These are phyloP conservation scores for Aspergillus bridgeri DNA, from an alignment of 495 filamentous ascomycete genomes.

Conservation along the genomic window DNA sequence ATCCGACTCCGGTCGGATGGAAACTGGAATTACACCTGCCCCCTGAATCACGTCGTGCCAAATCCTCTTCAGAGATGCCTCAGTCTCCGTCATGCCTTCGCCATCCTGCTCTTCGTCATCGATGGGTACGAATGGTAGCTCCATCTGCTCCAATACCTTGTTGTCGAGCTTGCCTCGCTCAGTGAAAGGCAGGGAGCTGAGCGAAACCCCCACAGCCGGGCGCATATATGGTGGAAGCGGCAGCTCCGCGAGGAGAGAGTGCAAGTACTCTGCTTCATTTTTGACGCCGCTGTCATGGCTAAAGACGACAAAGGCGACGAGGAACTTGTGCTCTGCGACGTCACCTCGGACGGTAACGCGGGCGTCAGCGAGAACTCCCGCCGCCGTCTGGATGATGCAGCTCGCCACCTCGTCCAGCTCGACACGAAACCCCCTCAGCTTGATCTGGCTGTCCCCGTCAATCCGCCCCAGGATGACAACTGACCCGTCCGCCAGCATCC, in stretches of 20 bases:
- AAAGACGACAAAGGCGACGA: constrained; percentile 27
- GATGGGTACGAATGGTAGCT: not conserved
- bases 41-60: not conserved
- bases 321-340: constrained; percentile 15
- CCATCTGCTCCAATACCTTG: not conserved
- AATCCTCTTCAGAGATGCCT: not conserved
- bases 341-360: constrained; percentile 26
- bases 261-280: not conserved
- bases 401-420: constrained; percentile 44
- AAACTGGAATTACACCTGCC: not conserved
- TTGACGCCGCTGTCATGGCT: not conserved
- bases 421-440: constrained; percentile 45
- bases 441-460: constrained; percentile 39
- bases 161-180: constrained; percentile 28
- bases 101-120: not conserved
- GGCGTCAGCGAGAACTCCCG: constrained; percentile 21
- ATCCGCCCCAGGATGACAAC: constrained; percentile 26
- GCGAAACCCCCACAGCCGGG: constrained; percentile 20
- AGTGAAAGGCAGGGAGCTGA: constrained; percentile 26
- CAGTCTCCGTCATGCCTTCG: not conserved
- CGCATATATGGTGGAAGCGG: constrained; percentile 30
- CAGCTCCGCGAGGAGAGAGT: constrained; percentile 6
- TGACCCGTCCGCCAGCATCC: constrained; percentile 23
- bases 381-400: constrained; percentile 22
- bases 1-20: constrained; percentile 10